These are phyloP conservation scores for Kwoniella shandongensis DNA, from an alignment of 768 basidiomycete genomes.

Conservation along the genomic window DNA sequence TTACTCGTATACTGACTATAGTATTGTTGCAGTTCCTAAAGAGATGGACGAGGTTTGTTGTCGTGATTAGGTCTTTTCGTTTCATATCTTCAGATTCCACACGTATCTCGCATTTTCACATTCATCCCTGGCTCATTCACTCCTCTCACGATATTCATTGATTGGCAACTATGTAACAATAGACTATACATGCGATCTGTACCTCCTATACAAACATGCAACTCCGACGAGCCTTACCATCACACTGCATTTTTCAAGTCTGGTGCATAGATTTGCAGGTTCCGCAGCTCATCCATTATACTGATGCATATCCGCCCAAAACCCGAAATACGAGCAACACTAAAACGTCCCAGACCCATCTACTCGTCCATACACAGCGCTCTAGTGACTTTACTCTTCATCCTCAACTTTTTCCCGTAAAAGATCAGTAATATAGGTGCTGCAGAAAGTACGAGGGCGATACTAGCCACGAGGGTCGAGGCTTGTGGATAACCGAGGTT, in stretches of 20 bases:
- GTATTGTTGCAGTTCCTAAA: constrained; percentile 18
- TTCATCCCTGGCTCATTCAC: not conserved
- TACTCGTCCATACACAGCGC: constrained; percentile 28
- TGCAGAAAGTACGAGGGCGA: constrained; percentile 35
- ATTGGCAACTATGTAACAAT: too few relatives aligned
- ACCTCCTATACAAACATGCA: too few relatives aligned
- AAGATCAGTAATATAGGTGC: constrained; percentile 43
- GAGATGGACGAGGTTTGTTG: constrained; percentile 36
- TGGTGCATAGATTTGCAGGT: too few relatives aligned
- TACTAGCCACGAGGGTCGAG: constrained; percentile 42
- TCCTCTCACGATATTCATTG: not conserved
- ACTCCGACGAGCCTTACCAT: too few relatives aligned
- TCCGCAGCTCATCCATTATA: too few relatives aligned
- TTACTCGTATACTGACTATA: too few relatives aligned
- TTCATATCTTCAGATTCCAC: not conserved
- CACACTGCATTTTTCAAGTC: too few relatives aligned
- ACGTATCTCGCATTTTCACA: not conserved
- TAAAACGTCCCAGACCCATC: not conserved
- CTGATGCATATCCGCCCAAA: not conserved
- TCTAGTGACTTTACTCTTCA: constrained; percentile 45
- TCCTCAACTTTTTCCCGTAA: constrained; percentile 43
- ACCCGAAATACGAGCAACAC: too few relatives aligned
- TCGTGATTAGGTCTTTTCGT: constrained; percentile 12
- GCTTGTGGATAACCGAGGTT: constrained; percentile 40
- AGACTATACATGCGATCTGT: too few relatives aligned